phyloP scores from a whole-genome alignment of 1,284 basidiomycete species.

The Trametes sp. region DNA sequence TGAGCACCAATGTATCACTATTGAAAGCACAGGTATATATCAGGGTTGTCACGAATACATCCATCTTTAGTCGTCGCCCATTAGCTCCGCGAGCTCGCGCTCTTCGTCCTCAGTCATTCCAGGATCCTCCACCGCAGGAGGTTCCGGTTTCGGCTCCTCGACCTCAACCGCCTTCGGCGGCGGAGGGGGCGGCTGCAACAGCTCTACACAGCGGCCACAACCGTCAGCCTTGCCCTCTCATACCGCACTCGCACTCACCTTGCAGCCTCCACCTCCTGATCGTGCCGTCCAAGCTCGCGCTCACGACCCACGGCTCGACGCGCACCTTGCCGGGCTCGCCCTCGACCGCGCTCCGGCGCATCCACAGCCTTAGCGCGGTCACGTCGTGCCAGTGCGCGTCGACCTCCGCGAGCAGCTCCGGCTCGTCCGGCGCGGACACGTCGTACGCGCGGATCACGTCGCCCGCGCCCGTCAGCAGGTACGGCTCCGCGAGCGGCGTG shows the following conservation, averaged over 20 bases:
- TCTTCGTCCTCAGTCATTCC: slow-evolving; percentile 78
- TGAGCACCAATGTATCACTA: slow-evolving; percentile 4
- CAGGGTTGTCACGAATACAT: no score
- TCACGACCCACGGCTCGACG: slow-evolving; percentile 81
- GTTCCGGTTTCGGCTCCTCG: slow-evolving; percentile 33
- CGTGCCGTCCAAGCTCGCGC: slow-evolving; percentile 85
- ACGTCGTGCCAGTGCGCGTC: slow-evolving; percentile 92
- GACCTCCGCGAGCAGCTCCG: slow-evolving; percentile 70
- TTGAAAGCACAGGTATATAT: slow-evolving; percentile 2
- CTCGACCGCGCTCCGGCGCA: slow-evolving; percentile 53
- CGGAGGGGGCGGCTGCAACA: slow-evolving; percentile 57
- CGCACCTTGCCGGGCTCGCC: slow-evolving; percentile 49
- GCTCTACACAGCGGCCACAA: slow-evolving; percentile 49
- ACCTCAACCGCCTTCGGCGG: slow-evolving; percentile 41
- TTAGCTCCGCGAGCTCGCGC: slow-evolving; percentile 80
- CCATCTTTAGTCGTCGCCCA: slow-evolving; percentile 57
- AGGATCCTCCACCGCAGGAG: slow-evolving; percentile 20
- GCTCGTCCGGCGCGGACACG: slow-evolving; percentile 65
- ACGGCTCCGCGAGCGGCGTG: slow-evolving; percentile 67
- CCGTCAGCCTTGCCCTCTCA: not conserved
- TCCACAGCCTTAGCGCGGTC: slow-evolving; percentile 76
- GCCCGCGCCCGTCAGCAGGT: slow-evolving; percentile 82
- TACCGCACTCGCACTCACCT: slow-evolving; percentile 53
- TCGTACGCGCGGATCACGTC: slow-evolving; percentile 83
- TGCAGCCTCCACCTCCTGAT: slow-evolving; percentile 81